These are phyloP conservation scores for Chloromonas sp. DNA, from an alignment of 163 green algal genomes.

Conservation along the genomic window DNA sequence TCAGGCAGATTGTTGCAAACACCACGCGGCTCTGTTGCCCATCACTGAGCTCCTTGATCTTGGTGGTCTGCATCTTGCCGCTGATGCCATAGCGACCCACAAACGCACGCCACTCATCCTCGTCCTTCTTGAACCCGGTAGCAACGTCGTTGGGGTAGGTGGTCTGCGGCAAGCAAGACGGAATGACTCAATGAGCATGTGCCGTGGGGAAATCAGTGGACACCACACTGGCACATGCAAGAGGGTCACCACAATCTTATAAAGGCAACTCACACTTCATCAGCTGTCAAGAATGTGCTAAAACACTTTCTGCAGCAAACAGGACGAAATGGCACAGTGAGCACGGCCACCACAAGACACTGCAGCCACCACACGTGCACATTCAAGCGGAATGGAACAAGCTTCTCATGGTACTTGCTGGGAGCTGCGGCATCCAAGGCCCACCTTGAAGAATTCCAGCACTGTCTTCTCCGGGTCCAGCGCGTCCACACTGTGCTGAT, in stretches of 20 bases:
- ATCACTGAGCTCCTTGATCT: constrained; percentile 67
- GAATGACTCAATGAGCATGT: background rate
- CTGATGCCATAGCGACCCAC: constrained; percentile 86
- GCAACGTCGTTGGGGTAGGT: constrained; percentile 58
- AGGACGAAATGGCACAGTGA: background rate
- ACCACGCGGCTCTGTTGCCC: constrained; percentile 72
- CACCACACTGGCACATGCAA: background rate
- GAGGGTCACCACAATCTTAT: background rate
- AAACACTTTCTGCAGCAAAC: background rate
- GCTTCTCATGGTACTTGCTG: background rate
- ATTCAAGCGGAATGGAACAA: background rate
- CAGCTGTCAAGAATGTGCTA: background rate
- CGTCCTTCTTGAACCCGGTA: constrained; percentile 38
- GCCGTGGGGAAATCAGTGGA: background rate
- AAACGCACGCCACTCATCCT: constrained; percentile 75
- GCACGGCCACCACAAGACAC: background rate
- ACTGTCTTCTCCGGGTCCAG: constrained; percentile 63
- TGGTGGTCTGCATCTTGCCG: constrained; percentile 75
- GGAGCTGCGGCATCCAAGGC: background rate
- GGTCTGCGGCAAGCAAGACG: constrained; percentile 2
- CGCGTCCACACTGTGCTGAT: constrained; percentile 82
- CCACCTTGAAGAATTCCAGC: constrained; percentile 68
- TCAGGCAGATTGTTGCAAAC: constrained; percentile 73
- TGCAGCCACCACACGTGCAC: background rate
- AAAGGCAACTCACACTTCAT: background rate